Conservation (phyloP, 1,139 yeast species). For the Hanseniaspora sp. region DNA sequence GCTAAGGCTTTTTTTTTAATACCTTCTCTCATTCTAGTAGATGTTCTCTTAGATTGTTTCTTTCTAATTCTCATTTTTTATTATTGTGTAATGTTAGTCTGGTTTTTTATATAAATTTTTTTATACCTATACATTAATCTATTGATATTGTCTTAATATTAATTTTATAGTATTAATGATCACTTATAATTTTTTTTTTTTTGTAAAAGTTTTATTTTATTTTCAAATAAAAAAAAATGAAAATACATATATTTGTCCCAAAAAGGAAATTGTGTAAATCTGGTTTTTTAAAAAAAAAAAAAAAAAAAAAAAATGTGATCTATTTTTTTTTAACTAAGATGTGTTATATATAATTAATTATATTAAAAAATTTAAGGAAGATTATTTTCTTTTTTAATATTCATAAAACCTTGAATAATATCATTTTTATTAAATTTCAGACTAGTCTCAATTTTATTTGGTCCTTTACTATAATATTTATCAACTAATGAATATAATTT, state of each 20-base stretch:
- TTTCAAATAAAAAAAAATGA: background rate
- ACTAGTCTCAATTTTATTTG: constrained; percentile 20
- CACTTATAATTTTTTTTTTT: background rate
- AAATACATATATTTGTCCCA: background rate
- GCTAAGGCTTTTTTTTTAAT: constrained; percentile 93
- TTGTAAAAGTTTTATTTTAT: background rate
- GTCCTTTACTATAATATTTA: constrained; percentile 35
- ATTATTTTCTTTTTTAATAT: constrained; percentile 22
- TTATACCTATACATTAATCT: background rate
- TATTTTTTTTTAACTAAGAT: background rate
- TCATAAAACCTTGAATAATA: constrained; percentile 34
- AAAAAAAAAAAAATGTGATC: constrained; percentile 6
- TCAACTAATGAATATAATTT: constrained; percentile 35
- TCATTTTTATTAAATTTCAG: constrained; percentile 37
- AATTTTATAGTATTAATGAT: background rate
- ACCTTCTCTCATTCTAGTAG: constrained; percentile 92
- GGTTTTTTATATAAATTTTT: background rate
- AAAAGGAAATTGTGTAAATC: background rate
- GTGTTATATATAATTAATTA: background rate
- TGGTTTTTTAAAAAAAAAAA: background rate
- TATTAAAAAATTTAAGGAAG: background rate
- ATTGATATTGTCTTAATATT: no score
- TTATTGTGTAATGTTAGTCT: background rate
- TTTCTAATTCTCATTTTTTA: constrained; percentile 29
- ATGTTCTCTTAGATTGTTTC: constrained; percentile 49